Evolutionary conservation across 768 basidiomycete species (phyloP), one percentile per base, ranked within the genome.

Genomic region (Kwoniella bestiolae): DNA sequence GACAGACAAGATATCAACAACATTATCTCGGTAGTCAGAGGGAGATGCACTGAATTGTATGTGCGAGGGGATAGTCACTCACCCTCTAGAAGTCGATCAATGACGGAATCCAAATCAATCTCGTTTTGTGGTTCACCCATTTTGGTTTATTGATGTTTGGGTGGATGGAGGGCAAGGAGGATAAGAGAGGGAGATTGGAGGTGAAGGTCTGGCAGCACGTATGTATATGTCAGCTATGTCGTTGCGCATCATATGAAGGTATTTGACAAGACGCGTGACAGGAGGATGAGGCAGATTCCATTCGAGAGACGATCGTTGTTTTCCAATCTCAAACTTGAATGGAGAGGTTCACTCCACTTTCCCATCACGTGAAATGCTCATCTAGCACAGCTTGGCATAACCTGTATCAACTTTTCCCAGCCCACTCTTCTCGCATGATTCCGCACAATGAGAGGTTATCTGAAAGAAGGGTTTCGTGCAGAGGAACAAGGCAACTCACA

Each of bases 31-130:
- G n/a, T n/a, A n/a, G n/a, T n/a, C n/a, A n/a, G n/a, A n/a, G n/a
- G n/a, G n/a, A n/a, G n/a, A n/a, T n/a, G n/a, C n/a, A n/a, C n/a
- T n/a, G n/a, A n/a, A n/a, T n/a, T n/a, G n/a, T n/a, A 44, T 26
- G 23, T 21, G 21, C 8, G 9, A 56, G n/a, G 28, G 35, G 23
- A 51, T 6, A 44, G 5, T 25, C 9, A 72, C 90, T 83, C 85
- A 95, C 95, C 95, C 89, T 98, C 95, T 70, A 97, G 85, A 69
- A 98, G 86, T 67, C 94, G 87, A 88, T 97, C 95, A 79, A 99
- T 98, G 85, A 99, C 93, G 82, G 93, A 94, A 86, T 99, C 95
- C 68, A 98, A 87, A 87, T 99, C 95, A 83, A 99, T 95, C 82
- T 97, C 95, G 80, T 90, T 77, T 16, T 76, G 73, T 69, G 64